Base-by-base conservation (phyloP, 2,329 filamentous ascomycete genomes). In the Leptodontidium sp. region DNA sequence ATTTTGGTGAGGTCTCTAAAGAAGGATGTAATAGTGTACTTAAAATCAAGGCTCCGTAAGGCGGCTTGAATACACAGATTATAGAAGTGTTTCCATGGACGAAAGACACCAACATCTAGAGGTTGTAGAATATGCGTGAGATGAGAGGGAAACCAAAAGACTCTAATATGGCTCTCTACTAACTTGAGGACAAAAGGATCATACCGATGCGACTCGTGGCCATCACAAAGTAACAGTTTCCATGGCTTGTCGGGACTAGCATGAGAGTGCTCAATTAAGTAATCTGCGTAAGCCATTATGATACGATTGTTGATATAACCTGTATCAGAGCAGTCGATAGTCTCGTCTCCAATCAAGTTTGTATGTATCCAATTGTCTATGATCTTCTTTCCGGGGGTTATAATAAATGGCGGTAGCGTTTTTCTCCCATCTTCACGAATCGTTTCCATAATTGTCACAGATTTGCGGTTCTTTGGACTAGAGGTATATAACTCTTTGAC, bases 21-120 rank as follows among this genome's bases (percentile, higher is more conserved):
- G 40, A 66, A 69, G 1, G 29, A 64, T 14, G 17, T 29, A 4
- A 69, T 32, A 11, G 57, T 49, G 6, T 57, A 66, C 15, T 69
- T 21, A 59, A 69, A 64, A 15, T 69, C 43, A 12, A 66, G 59
- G 7, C 14, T 38, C 1, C 9, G 52, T n/a, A 66, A 11, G 6
- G 58, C 50, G 8, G n/a, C 5, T n/a, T 64, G 15, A 53, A 69
- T 64, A 24, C 17, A 40, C 9, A 32, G 1, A 14, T 59, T 50
- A 52, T 66, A 35, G 17, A 59, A 66, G n/a, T 69, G 59, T 59
- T 69, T 64, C 64, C 24, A 66, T 9, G 57, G 64, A 12, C 59
- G 38, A 38, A 70, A 70, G 9, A 70, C 47, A 17, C 58, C 29
- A 29, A 70, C 52, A 58, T 70, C 26, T 3, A 70, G 40, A 55